phyloP scores from a whole-genome alignment of 257 asterid species.

The Eucommia ulmoides region DNA sequence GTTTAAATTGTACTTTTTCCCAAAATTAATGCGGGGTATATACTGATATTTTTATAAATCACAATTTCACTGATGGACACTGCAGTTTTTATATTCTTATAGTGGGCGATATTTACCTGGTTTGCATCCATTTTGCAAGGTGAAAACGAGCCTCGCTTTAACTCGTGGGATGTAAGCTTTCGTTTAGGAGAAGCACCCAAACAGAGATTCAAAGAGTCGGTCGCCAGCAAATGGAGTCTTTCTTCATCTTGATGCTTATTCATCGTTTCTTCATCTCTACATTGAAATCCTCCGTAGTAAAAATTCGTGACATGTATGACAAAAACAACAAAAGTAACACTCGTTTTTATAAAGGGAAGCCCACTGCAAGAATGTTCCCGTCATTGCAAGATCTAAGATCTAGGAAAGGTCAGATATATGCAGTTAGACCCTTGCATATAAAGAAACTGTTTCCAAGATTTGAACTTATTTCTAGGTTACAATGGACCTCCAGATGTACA shows the following conservation, averaged over 20 bases:
- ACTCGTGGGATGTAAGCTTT: slow-evolving; percentile 53
- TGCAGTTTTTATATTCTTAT: background rate
- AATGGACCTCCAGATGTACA: no score
- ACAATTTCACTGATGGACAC: background rate
- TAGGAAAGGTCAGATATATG: no score
- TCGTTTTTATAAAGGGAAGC: no score
- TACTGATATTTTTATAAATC: background rate
- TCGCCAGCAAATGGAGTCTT: slow-evolving; percentile 41
- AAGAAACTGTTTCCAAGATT: no score
- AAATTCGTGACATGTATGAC: background rate
- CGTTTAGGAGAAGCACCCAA: slow-evolving; percentile 54
- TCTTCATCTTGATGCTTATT: slow-evolving; percentile 16
- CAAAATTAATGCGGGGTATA: background rate
- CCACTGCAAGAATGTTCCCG: no score
- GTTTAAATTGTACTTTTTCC: no score
- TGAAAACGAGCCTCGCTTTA: slow-evolving; percentile 51
- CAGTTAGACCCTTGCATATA: no score
- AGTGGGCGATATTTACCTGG: slow-evolving; percentile 34
- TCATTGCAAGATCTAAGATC: no score
- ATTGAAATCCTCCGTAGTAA: slow-evolving; percentile 7
- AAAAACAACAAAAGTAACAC: background rate
- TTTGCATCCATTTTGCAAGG: slow-evolving; percentile 51
- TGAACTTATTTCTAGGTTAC: no score
- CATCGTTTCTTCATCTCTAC: slow-evolving; percentile 38
- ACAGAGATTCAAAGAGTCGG: slow-evolving; percentile 36